phyloP scores from a whole-genome alignment of 2,329 filamentous ascomycete species.

The Nigrospora oryzae region DNA sequence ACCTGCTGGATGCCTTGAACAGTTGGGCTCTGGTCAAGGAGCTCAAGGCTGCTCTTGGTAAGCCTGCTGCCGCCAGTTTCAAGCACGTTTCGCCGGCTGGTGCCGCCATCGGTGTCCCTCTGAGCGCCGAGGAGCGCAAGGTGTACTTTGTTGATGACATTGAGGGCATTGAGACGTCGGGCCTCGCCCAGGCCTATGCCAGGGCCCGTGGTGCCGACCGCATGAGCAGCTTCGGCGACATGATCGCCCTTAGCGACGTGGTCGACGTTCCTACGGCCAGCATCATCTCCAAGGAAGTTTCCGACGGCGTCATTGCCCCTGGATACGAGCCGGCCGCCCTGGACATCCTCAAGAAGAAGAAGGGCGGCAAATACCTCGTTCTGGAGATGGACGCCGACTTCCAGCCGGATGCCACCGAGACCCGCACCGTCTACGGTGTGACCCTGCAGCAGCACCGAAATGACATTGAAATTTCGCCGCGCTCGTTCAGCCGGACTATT shows the following conservation, averaged over 20 bases:
- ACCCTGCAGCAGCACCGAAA: slow-evolving; percentile 87
- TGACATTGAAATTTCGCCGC: slow-evolving; percentile 75
- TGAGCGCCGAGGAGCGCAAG: slow-evolving; percentile 83
- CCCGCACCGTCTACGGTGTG: slow-evolving; percentile 83
- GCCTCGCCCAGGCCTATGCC: slow-evolving; percentile 88
- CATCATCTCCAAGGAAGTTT: slow-evolving; percentile 97
- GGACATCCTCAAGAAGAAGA: slow-evolving; percentile 93
- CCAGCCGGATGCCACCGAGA: slow-evolving; percentile 71
- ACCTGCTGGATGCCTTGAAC: slow-evolving; percentile 91
- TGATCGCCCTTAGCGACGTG: slow-evolving; percentile 85
- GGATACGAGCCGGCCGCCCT: slow-evolving; percentile 79
- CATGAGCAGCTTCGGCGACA: slow-evolving; percentile 97
- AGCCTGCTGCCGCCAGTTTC: slow-evolving; percentile 92
- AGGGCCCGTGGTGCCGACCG: slow-evolving; percentile 92
- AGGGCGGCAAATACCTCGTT: slow-evolving; percentile 93
- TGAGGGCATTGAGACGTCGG: slow-evolving; percentile 74
- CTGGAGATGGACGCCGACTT: slow-evolving; percentile 90
- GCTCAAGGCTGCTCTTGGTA: slow-evolving; percentile 77
- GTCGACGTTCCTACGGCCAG: slow-evolving; percentile 91
- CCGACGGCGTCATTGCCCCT: slow-evolving; percentile 90
- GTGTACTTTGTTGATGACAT: slow-evolving; percentile 99
- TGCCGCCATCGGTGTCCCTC: slow-evolving; percentile 83
- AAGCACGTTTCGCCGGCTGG: slow-evolving; percentile 98
- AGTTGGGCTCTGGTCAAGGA: slow-evolving; percentile 97
- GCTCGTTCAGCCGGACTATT: slow-evolving; percentile 78